Evolutionary conservation across 2,329 filamentous ascomycete genomes (phyloP).

Genomic region (Ophiostoma tasmaniense): DNA sequence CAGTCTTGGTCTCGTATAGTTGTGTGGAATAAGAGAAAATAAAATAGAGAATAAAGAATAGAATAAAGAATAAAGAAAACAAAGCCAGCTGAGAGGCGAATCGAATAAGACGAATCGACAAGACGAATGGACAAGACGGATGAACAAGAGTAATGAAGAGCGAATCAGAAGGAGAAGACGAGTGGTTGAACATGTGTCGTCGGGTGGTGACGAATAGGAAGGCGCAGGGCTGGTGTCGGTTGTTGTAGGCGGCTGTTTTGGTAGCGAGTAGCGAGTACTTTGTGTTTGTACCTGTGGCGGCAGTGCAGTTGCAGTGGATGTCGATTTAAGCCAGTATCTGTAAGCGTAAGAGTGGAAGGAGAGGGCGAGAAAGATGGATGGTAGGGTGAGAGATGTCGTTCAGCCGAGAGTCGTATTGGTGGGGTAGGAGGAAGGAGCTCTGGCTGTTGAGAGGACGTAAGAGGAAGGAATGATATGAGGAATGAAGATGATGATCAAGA

Average conservation of each 20-base stretch:
- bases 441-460: background rate
- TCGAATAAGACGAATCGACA: background rate
- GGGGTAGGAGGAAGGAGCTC: background rate
- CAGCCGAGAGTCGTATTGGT: slow-evolving; percentile 6
- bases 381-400: background rate
- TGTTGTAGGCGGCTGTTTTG: background rate
- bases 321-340: background rate
- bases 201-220: slow-evolving; percentile 4
- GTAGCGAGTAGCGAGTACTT: background rate
- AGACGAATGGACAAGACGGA: background rate
- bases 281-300: background rate
- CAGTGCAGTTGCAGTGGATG: background rate
- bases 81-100: background rate
- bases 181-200: background rate
- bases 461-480: background rate
- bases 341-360: background rate
- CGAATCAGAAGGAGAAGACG: background rate
- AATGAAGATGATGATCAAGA: too few relatives aligned
- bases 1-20: background rate
- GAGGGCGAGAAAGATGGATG: background rate
- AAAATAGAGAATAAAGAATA: background rate
- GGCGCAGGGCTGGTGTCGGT: background rate
- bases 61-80: background rate
- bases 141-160: too few relatives aligned
- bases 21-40: background rate